Conservation (phyloP, 2,329 filamentous ascomycete genomes). For the Pestalotiopsis sp. region DNA sequence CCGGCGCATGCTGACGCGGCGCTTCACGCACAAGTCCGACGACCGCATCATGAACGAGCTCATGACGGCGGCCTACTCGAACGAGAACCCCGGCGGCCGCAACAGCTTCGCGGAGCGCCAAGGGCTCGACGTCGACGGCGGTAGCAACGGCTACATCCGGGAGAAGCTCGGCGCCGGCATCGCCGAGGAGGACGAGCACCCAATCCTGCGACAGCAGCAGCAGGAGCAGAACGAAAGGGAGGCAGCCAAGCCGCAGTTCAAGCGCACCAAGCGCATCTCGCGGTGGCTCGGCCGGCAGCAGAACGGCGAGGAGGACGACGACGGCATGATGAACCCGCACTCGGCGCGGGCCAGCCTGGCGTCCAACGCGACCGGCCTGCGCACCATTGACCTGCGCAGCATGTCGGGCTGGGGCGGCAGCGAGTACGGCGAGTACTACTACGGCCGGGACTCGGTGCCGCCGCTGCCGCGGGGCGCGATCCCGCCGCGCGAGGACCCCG, state of each 20-base stretch:
- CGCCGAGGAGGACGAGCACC: slow-evolving; percentile 1
- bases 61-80: slow-evolving; percentile 9
- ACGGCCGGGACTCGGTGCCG: neutral
- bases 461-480: neutral
- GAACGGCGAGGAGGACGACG: neutral
- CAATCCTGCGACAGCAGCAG: neutral
- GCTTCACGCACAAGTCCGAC: slow-evolving; percentile 13
- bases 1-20: slow-evolving; percentile 1
- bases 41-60: slow-evolving; percentile 13
- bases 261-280: slow-evolving; percentile 4
- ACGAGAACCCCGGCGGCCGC: slow-evolving; percentile 5
- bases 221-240: neutral
- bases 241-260: neutral
- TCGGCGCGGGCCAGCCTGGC: slow-evolving; percentile 13
- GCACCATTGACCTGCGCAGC: slow-evolving; percentile 1
- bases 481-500: neutral
- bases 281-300: slow-evolving; percentile 15
- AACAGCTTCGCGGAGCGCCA: neutral
- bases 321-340: slow-evolving; percentile 14
- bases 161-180: slow-evolving; percentile 7
- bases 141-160: neutral
- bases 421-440: neutral
- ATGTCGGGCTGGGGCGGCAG: slow-evolving; percentile 9
- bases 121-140: neutral
- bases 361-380: slow-evolving; percentile 11